Evolutionary conservation across 2,329 filamentous ascomycete genomes (phyloP), one percentile per base, ranked within the genome.

Genomic region (Alternaria solani): DNA sequence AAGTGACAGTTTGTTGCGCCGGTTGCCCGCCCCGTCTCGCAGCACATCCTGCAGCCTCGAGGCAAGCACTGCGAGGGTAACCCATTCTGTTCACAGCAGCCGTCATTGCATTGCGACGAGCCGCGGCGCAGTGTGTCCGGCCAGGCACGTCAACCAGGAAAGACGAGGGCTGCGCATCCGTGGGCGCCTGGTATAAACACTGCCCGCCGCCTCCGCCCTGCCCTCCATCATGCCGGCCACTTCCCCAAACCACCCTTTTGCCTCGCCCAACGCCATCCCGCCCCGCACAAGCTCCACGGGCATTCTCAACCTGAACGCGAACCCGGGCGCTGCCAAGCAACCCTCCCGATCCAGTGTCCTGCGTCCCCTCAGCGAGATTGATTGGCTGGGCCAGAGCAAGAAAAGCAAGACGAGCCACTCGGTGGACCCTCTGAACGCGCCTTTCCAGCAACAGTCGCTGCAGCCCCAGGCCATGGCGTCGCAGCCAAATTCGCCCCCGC

Each of bases 341-440:
- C 69, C 58, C 5, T 48, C 58, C 32, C 38, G 69, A 49, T 63
- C 65, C 42, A 73, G 70, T 28, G 75, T 79, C 16, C 65, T 79
- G 54, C 72, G 76, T 49, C 77, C 78, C 23, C 68, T 80, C 30
- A 76, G 75, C 42, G 78, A 80, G 61, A 70, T 69, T 59, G 76
- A 79, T 63, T 80, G 78, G 78, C 70, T 80, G 63, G 70, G 72
- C 44, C 74, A 77, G 68, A 76, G 75, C 70, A 78, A 77, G 65
- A 78, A 78, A 68, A 75, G 67, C 68, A 77, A 76, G 61, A 72
- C 71, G 25, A 69, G 63, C 49, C 75, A 75, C 57, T 66, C 70
- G 14, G 61, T 57, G 16, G 65, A 67, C 32, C 61, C 58, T 25
- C 47, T 62, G 41, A 55, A 66, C 41, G 36, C 62, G 5, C 58